Evolutionary conservation across 2,329 filamentous ascomycete species (phyloP).

Genomic region (Anisogramma anomala): DNA sequence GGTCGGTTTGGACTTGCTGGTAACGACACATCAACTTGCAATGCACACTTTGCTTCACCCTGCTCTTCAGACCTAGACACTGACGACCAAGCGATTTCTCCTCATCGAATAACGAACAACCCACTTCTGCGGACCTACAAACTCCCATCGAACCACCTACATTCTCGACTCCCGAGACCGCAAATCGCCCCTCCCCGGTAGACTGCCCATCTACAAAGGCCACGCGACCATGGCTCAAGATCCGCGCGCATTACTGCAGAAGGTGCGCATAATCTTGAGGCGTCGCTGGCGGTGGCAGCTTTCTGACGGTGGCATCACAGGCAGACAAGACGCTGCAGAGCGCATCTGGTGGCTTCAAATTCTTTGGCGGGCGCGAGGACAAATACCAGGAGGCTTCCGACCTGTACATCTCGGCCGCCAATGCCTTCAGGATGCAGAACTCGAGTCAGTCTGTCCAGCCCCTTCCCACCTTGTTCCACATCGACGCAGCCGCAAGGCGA

Average conservation of each 20-base stretch:
- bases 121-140: neutral
- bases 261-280: conserved; percentile 39
- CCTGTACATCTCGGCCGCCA: conserved; percentile 76
- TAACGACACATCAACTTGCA: too few relatives aligned
- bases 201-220: neutral
- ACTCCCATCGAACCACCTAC: neutral
- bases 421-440: conserved; percentile 82
- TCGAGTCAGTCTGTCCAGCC: conserved; percentile 46
- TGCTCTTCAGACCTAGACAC: too few relatives aligned
- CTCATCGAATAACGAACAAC: neutral
- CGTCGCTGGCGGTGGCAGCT: neutral
- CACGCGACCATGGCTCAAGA: conserved; percentile 54
- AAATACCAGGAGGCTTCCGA: conserved; percentile 87
- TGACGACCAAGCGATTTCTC: too few relatives aligned
- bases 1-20: too few relatives aligned
- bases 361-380: conserved; percentile 77
- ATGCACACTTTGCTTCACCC: too few relatives aligned
- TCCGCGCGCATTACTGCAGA: conserved; percentile 65
- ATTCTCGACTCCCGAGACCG: neutral
- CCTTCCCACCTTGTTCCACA: too few relatives aligned
- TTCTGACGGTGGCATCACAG: conserved; percentile 33
- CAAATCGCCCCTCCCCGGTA: neutral
- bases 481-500: too few relatives aligned
- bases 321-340: conserved; percentile 73
- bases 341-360: conserved; percentile 71